Conservation (phyloP, 768 basidiomycete species). For the Suillus paluster region DNA sequence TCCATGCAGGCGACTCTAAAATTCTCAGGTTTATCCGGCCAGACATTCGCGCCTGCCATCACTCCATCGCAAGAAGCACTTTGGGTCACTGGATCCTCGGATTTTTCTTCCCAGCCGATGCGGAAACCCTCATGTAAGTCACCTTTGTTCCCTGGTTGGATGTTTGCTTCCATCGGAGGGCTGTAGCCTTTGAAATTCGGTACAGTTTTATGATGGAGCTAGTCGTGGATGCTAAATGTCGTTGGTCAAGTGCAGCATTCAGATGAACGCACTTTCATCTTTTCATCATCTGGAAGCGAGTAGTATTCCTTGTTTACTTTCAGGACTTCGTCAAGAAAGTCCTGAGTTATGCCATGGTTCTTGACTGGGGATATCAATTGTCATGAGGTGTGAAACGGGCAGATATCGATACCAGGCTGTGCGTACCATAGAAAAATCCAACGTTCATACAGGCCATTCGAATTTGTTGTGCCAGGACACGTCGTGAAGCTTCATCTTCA, state of each 20-base stretch:
- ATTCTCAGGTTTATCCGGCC: conserved; percentile 65
- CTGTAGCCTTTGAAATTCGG: conserved; percentile 87
- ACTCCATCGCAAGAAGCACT: conserved; percentile 42
- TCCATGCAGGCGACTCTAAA: conserved; percentile 64
- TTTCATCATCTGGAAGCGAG: conserved; percentile 54
- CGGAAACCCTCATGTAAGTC: conserved; percentile 93
- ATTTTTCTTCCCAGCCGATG: conserved; percentile 65
- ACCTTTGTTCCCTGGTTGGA: conserved; percentile 66
- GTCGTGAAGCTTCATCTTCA: conserved; percentile 17
- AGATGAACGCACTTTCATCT: conserved; percentile 53
- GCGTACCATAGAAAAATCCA: conserved; percentile 81
- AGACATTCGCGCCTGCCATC: conserved; percentile 75
- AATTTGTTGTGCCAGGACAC: conserved; percentile 54
- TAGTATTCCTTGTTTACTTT: conserved; percentile 66
- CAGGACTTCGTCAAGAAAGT: conserved; percentile 52
- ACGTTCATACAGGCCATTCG: conserved; percentile 75
- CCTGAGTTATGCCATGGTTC: conserved; percentile 71
- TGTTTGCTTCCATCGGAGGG: conserved; percentile 73
- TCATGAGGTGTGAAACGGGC: not conserved
- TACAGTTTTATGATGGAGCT: conserved; percentile 50
- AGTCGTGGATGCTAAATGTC: conserved; percentile 7
- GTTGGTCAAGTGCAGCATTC: not conserved
- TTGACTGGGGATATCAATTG: conserved; percentile 65
- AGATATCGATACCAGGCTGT: not conserved
- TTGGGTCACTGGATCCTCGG: conserved; percentile 22